Evolutionary conservation across 139 green algal genomes (phyloP).

Genomic region (Gonium pectorale): DNA sequence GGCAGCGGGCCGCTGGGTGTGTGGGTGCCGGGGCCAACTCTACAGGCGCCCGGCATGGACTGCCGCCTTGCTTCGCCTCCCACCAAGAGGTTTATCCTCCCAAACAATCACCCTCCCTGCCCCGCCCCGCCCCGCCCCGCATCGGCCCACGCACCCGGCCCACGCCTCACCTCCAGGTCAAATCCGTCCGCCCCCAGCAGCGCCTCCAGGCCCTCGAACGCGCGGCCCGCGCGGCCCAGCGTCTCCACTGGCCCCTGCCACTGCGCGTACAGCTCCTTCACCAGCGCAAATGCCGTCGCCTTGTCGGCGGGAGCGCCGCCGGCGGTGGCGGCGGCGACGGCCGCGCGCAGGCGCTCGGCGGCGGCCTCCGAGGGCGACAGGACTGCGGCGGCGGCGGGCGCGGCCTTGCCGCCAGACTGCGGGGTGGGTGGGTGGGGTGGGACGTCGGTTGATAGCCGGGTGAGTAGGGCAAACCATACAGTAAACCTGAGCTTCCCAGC

Average conservation of each 20-base stretch:
- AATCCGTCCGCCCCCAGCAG: conserved; percentile 82
- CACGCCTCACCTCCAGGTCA: conserved; percentile 65
- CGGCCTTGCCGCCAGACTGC: conserved; percentile 1
- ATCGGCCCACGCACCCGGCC: background rate
- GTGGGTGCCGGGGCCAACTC: too few species aligned
- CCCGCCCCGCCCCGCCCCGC: too few species aligned
- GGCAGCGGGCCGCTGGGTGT: too few species aligned
- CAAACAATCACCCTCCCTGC: background rate
- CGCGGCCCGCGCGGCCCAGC: conserved; percentile 73
- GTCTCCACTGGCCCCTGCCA: conserved; percentile 78
- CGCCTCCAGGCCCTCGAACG: conserved; percentile 88
- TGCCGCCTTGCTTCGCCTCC: too few species aligned
- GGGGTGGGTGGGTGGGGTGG: too few species aligned
- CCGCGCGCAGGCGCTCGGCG: background rate
- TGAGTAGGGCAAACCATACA: too few species aligned
- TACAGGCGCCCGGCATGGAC: too few species aligned
- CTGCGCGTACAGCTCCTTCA: conserved; percentile 61
- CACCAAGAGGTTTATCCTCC: too few species aligned
- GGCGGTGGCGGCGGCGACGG: conserved; percentile 7
- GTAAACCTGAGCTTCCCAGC: too few species aligned
- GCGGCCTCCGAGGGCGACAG: conserved; percentile 7
- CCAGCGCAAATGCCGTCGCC: conserved; percentile 70
- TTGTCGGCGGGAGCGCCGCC: conserved; percentile 17
- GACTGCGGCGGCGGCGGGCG: background rate
- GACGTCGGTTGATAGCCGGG: too few species aligned